Conservation (phyloP, 1,139 yeast genomes). For the Hyphopichia buzzinii region DNA sequence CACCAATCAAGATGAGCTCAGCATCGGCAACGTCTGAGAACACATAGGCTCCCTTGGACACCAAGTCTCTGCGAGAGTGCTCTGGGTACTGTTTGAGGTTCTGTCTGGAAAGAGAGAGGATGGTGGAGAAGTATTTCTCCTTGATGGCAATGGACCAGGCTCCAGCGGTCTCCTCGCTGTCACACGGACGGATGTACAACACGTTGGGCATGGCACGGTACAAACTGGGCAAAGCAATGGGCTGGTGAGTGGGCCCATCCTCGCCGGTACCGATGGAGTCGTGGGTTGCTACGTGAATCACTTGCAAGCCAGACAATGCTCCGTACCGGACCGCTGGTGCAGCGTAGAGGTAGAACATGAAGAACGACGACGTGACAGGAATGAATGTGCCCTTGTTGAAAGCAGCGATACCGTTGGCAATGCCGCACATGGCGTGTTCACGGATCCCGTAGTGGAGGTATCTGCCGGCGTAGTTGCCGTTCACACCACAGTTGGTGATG, state of each 20-base stretch:
- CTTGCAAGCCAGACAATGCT: conserved; percentile 27
- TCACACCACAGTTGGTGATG: conserved; percentile 20
- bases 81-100: conserved; percentile 19
- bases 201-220: conserved; percentile 34
- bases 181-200: conserved; percentile 27
- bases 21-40: conserved; percentile 17
- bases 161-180: conserved; percentile 26
- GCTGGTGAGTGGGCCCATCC: conserved; percentile 42
- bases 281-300: conserved; percentile 36
- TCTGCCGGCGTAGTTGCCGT: conserved; percentile 25
- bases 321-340: conserved; percentile 37
- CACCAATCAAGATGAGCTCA: conserved; percentile 21
- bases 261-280: conserved; percentile 39
- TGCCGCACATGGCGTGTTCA: conserved; percentile 36
- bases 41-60: conserved; percentile 25
- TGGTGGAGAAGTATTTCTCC: conserved; percentile 16
- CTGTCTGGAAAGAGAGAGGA: conserved; percentile 25
- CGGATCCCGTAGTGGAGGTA: conserved; percentile 32
- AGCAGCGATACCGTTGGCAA: conserved; percentile 38
- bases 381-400: conserved; percentile 28
- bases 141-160: conserved; percentile 26
- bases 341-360: conserved; percentile 36
- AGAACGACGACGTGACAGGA: conserved; percentile 33
- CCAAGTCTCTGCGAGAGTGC: conserved; percentile 17
- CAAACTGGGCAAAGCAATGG: conserved; percentile 28